Conservation (phyloP, 768 basidiomycete genomes). For the Calocera viscosa region DNA sequence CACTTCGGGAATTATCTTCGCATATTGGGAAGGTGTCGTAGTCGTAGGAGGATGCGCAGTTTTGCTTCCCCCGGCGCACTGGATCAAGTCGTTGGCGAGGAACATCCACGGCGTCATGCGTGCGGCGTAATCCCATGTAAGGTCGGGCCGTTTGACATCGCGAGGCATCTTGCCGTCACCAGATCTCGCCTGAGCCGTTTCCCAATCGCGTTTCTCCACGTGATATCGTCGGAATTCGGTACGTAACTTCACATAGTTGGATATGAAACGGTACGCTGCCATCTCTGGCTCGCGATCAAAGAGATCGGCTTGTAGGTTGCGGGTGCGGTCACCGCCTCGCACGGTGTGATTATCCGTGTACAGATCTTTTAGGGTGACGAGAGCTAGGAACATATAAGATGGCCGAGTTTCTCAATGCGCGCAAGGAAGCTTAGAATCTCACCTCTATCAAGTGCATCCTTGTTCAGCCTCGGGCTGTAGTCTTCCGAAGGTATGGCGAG, state of each 20-base stretch:
- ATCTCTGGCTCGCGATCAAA: background rate
- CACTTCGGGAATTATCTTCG: background rate
- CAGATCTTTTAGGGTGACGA: background rate
- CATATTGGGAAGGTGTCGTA: background rate
- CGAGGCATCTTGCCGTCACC: background rate
- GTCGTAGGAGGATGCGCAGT: background rate
- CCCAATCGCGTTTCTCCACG: slow-evolving; percentile 1
- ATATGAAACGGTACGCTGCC: background rate
- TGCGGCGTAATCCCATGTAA: background rate
- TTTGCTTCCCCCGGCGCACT: background rate
- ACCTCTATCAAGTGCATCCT: background rate
- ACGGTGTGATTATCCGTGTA: background rate
- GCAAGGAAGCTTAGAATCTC: background rate
- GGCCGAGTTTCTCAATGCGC: background rate
- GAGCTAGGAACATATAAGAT: background rate
- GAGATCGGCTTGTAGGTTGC: background rate
- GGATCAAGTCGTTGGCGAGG: background rate
- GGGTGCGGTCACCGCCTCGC: background rate
- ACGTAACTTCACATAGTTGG: background rate
- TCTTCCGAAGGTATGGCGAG: background rate
- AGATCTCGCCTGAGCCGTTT: background rate
- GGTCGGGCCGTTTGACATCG: background rate
- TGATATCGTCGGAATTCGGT: background rate
- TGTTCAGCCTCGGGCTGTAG: background rate
- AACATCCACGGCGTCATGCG: slow-evolving; percentile 6